phyloP scores from a whole-genome alignment of 306 rosid species.

The Gastrolobium bilobum region DNA sequence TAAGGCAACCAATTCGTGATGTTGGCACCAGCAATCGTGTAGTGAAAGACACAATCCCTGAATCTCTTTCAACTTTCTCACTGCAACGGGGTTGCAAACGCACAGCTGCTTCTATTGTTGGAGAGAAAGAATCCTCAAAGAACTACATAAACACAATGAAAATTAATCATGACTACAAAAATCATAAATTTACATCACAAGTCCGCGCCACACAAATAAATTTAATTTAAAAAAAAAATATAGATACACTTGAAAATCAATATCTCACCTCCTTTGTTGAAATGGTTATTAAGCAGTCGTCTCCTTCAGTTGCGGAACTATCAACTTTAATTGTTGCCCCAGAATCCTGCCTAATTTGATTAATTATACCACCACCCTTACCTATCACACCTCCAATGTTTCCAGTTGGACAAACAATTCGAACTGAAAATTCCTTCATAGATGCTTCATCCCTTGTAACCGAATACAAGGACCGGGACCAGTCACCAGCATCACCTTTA shows the following conservation, averaged over 20 bases:
- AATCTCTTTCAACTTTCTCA: conserved; percentile 94
- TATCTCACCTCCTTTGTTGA: conserved; percentile 87
- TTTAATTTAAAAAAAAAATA: neutral
- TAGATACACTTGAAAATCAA: conserved; percentile 17
- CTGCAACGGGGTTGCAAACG: conserved; percentile 95
- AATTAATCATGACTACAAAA: conserved; percentile 26
- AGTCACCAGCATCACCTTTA: conserved; percentile 83
- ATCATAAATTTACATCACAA: neutral
- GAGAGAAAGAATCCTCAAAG: conserved; percentile 85
- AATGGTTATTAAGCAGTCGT: conserved; percentile 84
- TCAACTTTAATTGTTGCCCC: conserved; percentile 94
- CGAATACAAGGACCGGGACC: conserved; percentile 86
- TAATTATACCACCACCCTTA: conserved; percentile 91
- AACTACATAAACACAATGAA: conserved; percentile 57
- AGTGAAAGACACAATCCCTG: conserved; percentile 89
- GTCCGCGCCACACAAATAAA: conserved; percentile 8
- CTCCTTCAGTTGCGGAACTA: conserved; percentile 91
- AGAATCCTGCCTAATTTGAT: conserved; percentile 97
- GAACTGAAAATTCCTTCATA: conserved; percentile 80
- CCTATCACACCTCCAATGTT: conserved; percentile 98
- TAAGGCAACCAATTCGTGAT: conserved; percentile 94
- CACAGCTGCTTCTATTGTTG: conserved; percentile 92
- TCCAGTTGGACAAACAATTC: conserved; percentile 83
- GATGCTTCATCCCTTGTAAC: conserved; percentile 89
- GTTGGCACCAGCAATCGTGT: conserved; percentile 89